Base-by-base conservation (phyloP, 306 rosid genomes). In the Rosa persica region DNA sequence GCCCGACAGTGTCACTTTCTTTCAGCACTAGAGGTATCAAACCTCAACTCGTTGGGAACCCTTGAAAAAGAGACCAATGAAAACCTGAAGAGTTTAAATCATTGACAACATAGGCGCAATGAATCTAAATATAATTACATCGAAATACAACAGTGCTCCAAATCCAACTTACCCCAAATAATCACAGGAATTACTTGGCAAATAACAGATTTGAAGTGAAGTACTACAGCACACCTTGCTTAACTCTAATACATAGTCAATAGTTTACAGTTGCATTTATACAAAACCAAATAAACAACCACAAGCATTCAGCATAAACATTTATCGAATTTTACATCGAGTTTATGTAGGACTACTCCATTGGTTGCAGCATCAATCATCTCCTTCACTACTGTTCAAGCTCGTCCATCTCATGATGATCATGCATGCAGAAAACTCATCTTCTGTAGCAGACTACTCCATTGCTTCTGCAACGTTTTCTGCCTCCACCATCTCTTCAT, bases 361-460 rank as follows among this genome's bases (percentile, higher is more conserved):
- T 82, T 85, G 67, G 76, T 79, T 81, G 83, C 89, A 11, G 81
- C 91, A 80, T 91, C 91, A 0, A 12, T 92, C 89, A 23, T 90
- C 92, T 0, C 84, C 88, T 51, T 46, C 76, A 89, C 98, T 93
- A 92, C 70, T 86, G 91, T 76, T 88, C 91, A 62, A 92, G 86
- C 81, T 92, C 97, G 73, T 90, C 89, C 76, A 84, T 90, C 73
- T 89, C 97, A 58, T 89, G 91, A 46, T 88, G 86, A 73, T 89
- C 91, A 20, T 76, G 93, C 62, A 83, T 78, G 54, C 81, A 79
- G 6, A 57, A 25, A 60, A 23, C 66, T 25, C 8, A 23, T 60
- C 34, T 61, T 61, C 67, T 15, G 44, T 6, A 36, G 66, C 25
- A 36, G 68, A 60, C 81, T 82, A 90, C 76, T 78, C 67, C 46